Conservation (phyloP, 108 stramenopile genomes). For the Pseudonitzschia pungens region DNA sequence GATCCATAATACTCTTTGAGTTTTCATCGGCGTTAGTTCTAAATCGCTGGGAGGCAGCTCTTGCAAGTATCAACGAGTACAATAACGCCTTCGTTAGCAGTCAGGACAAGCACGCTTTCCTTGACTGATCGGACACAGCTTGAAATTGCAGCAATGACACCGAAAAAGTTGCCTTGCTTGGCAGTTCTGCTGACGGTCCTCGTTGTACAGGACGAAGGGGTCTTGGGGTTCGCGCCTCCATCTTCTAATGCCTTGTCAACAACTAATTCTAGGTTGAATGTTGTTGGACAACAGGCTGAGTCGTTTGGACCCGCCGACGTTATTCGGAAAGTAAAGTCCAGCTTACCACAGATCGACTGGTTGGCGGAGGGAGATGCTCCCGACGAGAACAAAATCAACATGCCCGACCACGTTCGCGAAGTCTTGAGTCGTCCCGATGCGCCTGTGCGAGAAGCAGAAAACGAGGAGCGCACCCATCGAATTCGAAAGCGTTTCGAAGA, state of each 20-base stretch:
- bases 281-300: constrained; percentile 64
- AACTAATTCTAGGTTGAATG: constrained; percentile 20
- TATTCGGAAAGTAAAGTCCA: constrained; percentile 55
- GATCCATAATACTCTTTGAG: no score
- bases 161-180: neutral
- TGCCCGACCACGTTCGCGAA: constrained; percentile 58
- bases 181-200: constrained; percentile 2
- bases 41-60: no score
- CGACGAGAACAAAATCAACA: constrained; percentile 64
- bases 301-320: constrained; percentile 63
- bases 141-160: neutral
- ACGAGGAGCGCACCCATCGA: constrained; percentile 54
- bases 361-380: constrained; percentile 58
- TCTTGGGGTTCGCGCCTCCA: constrained; percentile 6
- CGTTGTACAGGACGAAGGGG: neutral
- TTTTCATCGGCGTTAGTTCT: no score
- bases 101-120: no score
- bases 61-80: no score
- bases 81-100: no score
- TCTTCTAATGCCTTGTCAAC: neutral
- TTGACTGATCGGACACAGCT: neutral
- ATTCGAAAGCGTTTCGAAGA: constrained; percentile 60
- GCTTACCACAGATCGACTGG: constrained; percentile 64
- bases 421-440: constrained; percentile 55
- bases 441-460: constrained; percentile 70